Conservation (phyloP, 257 asterid genomes). For the Solanum habrochaites region DNA sequence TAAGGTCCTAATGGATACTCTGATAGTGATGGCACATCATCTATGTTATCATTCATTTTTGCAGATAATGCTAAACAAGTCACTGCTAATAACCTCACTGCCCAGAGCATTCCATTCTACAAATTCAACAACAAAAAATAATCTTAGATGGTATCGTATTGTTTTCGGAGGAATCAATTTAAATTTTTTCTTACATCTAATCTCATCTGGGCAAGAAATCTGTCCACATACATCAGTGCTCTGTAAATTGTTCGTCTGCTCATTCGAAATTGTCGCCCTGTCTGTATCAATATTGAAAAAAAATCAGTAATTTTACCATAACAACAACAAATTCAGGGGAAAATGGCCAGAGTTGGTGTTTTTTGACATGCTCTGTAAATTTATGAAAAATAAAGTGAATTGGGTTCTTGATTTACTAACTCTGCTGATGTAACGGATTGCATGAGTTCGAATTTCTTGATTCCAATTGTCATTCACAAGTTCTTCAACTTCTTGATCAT, state of each 20-base stretch:
- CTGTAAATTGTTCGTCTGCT: slow-evolving; percentile 34
- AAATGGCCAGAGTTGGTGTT: too few species aligned
- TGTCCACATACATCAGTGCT: slow-evolving; percentile 39
- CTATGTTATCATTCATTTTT: slow-evolving; percentile 40
- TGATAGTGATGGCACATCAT: slow-evolving; percentile 16
- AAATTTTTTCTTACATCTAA: slow-evolving; percentile 13
- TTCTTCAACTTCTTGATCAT: not conserved
- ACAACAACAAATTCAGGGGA: too few species aligned
- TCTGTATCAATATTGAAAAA: slow-evolving; percentile 18
- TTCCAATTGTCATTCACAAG: slow-evolving; percentile 10
- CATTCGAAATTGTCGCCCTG: slow-evolving; percentile 27
- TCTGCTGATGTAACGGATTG: slow-evolving; percentile 29
- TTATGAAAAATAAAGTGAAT: not conserved
- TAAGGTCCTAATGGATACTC: slow-evolving; percentile 15
- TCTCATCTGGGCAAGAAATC: slow-evolving; percentile 33
- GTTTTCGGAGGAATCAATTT: too few species aligned
- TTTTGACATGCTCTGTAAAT: slow-evolving; percentile 4
- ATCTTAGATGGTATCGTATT: too few species aligned
- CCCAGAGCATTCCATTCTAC: slow-evolving; percentile 30
- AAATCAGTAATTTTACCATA: not conserved
- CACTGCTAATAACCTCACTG: slow-evolving; percentile 26
- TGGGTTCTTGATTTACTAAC: slow-evolving; percentile 3
- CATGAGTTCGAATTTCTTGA: slow-evolving; percentile 34
- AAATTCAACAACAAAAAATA: not conserved
- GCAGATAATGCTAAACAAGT: slow-evolving; percentile 62